These are phyloP conservation scores for Rhizopogon vulgaris DNA, from an alignment of 768 basidiomycete species.

Conservation along the genomic window DNA sequence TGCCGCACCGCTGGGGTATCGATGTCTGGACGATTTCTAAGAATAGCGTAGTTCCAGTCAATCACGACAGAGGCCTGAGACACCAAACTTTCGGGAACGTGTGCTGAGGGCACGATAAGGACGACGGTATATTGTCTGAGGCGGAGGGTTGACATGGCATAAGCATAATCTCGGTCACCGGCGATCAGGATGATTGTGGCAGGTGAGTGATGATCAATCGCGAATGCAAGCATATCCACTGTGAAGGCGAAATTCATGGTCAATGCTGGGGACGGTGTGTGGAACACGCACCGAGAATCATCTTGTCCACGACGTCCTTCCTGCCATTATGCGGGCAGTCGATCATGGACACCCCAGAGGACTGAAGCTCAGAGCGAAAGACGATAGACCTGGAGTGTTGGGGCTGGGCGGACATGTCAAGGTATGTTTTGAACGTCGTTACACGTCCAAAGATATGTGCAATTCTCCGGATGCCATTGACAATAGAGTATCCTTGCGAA, in stretches of 20 bases:
- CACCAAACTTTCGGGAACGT: constrained; percentile 39
- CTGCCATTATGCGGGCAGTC: constrained; percentile 29
- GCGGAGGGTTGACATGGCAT: constrained; percentile 52
- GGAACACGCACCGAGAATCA: constrained; percentile 34
- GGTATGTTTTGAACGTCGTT: constrained; percentile 48
- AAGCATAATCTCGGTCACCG: constrained; percentile 65
- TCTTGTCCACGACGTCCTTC: constrained; percentile 39
- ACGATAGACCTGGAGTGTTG: constrained; percentile 24
- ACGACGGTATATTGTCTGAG: constrained; percentile 49
- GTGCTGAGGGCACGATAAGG: constrained; percentile 38
- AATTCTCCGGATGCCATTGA: constrained; percentile 38
- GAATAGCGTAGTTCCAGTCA: constrained; percentile 42
- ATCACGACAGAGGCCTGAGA: constrained; percentile 48
- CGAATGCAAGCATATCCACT: constrained; percentile 67
- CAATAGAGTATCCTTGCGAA: constrained; percentile 30
- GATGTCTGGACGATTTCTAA: constrained; percentile 24
- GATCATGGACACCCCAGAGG: constrained; percentile 37
- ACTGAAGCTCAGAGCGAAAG: constrained; percentile 38
- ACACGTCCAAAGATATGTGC: constrained; percentile 42
- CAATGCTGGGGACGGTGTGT: not conserved
- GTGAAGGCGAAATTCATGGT: constrained; percentile 4
- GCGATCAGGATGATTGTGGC: constrained; percentile 58
- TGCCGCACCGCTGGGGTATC: constrained; percentile 14
- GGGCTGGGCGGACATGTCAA: constrained; percentile 37
- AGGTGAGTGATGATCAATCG: constrained; percentile 52